phyloP scores from a whole-genome alignment of 495 filamentous ascomycete species.

The Articulospora tetracladia region DNA sequence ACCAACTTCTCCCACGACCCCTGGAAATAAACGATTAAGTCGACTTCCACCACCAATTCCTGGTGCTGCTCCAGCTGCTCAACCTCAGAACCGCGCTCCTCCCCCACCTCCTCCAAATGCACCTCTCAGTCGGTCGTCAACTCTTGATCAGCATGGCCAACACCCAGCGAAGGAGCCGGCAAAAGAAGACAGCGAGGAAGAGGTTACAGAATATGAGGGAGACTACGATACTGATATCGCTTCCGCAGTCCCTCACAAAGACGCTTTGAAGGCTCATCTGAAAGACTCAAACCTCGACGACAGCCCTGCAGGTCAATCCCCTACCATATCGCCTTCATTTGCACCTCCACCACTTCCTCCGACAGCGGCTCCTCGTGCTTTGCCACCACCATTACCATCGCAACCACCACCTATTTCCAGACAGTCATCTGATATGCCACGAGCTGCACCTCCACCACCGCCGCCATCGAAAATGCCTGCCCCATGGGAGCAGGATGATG shows the following conservation, averaged over 20 bases:
- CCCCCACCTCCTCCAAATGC: slow-evolving; percentile 72
- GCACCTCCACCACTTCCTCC: slow-evolving; percentile 59
- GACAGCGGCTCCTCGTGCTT: slow-evolving; percentile 41
- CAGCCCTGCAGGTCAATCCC: slow-evolving; percentile 40
- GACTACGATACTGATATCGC: slow-evolving; percentile 99
- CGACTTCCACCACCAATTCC: slow-evolving; percentile 46
- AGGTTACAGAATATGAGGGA: slow-evolving; percentile 92
- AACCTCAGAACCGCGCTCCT: slow-evolving; percentile 60
- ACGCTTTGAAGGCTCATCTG: slow-evolving; percentile 80
- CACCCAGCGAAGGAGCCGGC: slow-evolving; percentile 34
- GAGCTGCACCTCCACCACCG: slow-evolving; percentile 64
- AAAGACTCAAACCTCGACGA: slow-evolving; percentile 70
- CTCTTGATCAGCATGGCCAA: slow-evolving; percentile 47
- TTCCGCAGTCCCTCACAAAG: slow-evolving; percentile 82
- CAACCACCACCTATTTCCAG: slow-evolving; percentile 29
- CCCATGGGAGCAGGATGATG: slow-evolving; percentile 47
- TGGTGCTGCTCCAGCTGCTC: slow-evolving; percentile 45
- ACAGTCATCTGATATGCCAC: slow-evolving; percentile 65
- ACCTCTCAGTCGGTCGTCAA: slow-evolving; percentile 55
- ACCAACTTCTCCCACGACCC: slow-evolving; percentile 46
- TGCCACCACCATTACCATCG: slow-evolving; percentile 39
- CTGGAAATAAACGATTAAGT: slow-evolving; percentile 48
- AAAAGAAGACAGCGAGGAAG: slow-evolving; percentile 65
- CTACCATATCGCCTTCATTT: slow-evolving; percentile 30
- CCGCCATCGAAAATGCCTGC: slow-evolving; percentile 38